Percentiles rank a stretch among this genome's conserved stretches.
Conservation (phyloP, 805 yeast genomes). For the Brettanomyces naardenensis region DNA sequence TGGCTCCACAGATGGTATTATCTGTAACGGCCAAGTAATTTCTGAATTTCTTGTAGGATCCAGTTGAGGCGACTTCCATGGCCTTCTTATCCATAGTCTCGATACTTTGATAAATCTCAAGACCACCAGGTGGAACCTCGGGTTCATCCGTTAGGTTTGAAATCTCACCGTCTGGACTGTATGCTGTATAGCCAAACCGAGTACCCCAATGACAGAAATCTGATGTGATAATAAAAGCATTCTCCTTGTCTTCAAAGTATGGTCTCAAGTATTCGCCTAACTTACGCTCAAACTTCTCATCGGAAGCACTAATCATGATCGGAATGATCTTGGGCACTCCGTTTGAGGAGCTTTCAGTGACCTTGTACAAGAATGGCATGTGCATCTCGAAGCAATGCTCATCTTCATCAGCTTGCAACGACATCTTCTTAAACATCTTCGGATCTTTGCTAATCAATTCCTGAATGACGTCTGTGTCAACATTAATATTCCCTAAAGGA, state of each 20-base stretch:
- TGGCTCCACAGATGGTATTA: slow-evolving; percentile 91
- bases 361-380: slow-evolving; percentile 59
- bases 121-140: slow-evolving; percentile 4
- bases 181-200: slow-evolving; percentile 51
- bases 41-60: slow-evolving; percentile 54
- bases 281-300: slow-evolving; percentile 32
- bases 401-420: slow-evolving; percentile 54
- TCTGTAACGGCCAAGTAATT: slow-evolving; percentile 62
- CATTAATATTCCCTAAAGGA: slow-evolving; percentile 70
- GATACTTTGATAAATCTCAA: slow-evolving; percentile 56
- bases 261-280: slow-evolving; percentile 44
- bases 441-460: slow-evolving; percentile 29
- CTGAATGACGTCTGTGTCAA: slow-evolving; percentile 44
- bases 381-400: slow-evolving; percentile 97
- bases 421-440: slow-evolving; percentile 48
- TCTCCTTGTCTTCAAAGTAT: slow-evolving; percentile 43
- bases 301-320: slow-evolving; percentile 64
- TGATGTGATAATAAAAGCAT: slow-evolving; percentile 72
- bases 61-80: slow-evolving; percentile 52
- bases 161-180: slow-evolving; percentile 31
- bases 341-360: slow-evolving; percentile 27
- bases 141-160: slow-evolving; percentile 10
- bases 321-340: slow-evolving; percentile 55
- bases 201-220: slow-evolving; percentile 96
- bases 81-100: slow-evolving; percentile 65